Evolutionary conservation across 139 green algal genomes (phyloP), one percentile per base, ranked within the genome.

Genomic region (Asterochloris sp.): DNA sequence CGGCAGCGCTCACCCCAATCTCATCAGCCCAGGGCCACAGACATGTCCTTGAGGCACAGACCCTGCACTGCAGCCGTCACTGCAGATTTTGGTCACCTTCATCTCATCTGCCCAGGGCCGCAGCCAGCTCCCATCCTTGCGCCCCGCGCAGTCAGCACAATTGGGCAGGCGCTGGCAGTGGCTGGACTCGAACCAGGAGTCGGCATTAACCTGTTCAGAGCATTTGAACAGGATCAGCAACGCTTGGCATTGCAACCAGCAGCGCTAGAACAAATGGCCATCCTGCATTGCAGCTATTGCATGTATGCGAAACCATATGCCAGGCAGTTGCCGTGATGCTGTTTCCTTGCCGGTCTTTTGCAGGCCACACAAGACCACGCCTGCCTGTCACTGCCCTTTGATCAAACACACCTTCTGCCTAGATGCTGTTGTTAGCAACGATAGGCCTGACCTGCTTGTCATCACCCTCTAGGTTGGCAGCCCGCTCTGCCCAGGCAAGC

Each of bases 121-220:
- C 15, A 64, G 16, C 78, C 29, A 63, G 17, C 12, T 24, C 47
- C 16, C 29, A 16, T 69, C 14, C n/a, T 19, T 19, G n/a, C n/a
- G n/a, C 23, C 23, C 14, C 71, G 24, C n/a, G 27, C 26, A 14
- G 11, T 23, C 26, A 73, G 19, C 54, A 73, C 15, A 0, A 16
- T 14, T 17, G 24, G 62, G 19, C 69, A 67, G 29, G 68, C 61
- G 19, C 67, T 73, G 63, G 47, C 86, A 62, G 80, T 86, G 86
- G 26, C 69, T 62, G n/a, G 38, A 76, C 68, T 83, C 75, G 16
- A 86, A 29, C 83, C 83, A 87, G 8, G 21, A 62, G 74, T 87
- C 79, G 12, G 83, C 83, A 6, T 60, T 54, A 14, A 86, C 83
- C 0, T 68, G 54, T 10, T 69, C 67, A 67, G 78, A 73, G 28